Conservation (phyloP, 192 early-diverging fungal genomes). For the Backusella parvicylindrica region DNA sequence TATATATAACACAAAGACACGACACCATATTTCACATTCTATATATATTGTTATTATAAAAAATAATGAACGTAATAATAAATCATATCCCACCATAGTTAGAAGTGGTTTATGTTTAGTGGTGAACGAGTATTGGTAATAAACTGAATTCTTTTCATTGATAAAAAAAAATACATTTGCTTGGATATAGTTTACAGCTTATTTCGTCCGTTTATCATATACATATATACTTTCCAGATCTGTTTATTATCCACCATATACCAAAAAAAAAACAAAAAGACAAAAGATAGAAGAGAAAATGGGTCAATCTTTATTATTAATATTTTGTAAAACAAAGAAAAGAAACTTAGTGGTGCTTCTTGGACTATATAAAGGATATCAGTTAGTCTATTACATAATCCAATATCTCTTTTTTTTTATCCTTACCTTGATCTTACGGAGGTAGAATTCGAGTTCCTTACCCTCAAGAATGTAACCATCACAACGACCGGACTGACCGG, state of each 20-base stretch:
- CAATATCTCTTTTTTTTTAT: constrained; percentile 15
- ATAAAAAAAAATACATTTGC: no score
- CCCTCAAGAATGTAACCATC: constrained; percentile 99
- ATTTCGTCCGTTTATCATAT: no score
- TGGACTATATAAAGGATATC: constrained; percentile 19
- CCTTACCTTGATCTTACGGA: constrained; percentile 76
- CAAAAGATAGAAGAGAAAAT: background rate
- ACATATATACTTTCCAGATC: no score
- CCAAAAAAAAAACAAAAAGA: background rate
- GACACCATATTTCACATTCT: background rate
- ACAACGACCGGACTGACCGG: constrained; percentile 95
- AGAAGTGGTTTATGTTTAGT: no score
- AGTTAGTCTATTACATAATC: background rate
- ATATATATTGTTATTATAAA: no score
- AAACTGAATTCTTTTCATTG: no score
- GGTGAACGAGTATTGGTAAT: no score
- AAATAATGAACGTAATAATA: no score
- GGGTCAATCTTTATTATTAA: background rate
- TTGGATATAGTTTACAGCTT: no score
- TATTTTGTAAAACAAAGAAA: background rate
- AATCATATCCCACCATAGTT: no score
- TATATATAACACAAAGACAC: background rate
- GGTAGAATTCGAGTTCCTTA: constrained; percentile 99
- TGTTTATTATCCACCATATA: background rate
- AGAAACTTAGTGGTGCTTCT: constrained; percentile 24